Percentiles rank a stretch among this genome's conserved stretches.
Conservation (phyloP, 306 rosid genomes). For the Rubus idaeus region DNA sequence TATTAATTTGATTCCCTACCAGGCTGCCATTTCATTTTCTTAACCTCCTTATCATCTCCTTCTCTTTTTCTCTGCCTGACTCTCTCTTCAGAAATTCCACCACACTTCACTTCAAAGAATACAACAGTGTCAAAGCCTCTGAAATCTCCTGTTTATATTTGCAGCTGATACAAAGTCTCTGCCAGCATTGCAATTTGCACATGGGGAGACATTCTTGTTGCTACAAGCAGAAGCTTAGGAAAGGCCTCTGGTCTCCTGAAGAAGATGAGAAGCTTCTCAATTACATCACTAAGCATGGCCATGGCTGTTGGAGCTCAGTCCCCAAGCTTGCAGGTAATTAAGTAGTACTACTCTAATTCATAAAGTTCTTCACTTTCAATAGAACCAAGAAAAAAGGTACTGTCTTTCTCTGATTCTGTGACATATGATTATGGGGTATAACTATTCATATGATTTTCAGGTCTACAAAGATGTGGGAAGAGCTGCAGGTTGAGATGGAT, state of each 20-base stretch:
- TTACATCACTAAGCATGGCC: conserved; percentile 87
- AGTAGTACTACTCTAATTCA: not conserved
- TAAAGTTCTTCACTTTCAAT: not conserved
- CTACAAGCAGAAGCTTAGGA: conserved; percentile 94
- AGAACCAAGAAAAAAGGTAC: not conserved
- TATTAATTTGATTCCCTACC: conserved; percentile 76
- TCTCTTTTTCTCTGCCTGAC: conserved; percentile 19
- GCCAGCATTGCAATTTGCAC: conserved; percentile 37
- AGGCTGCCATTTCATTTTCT: conserved; percentile 66
- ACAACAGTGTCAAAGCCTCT: conserved; percentile 22
- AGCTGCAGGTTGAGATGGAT: conserved; percentile 98
- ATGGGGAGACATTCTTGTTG: conserved; percentile 99
- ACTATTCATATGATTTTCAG: conserved; percentile 36
- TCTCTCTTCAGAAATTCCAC: conserved; percentile 25
- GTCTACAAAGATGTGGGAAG: conserved; percentile 89
- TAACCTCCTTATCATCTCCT: conserved; percentile 32
- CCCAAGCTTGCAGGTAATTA: conserved; percentile 82
- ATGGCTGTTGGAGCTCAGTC: conserved; percentile 99
- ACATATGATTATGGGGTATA: not conserved
- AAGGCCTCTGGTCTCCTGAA: conserved; percentile 98
- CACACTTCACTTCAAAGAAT: conserved; percentile 32
- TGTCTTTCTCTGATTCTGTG: not conserved
- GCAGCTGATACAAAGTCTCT: conserved; percentile 14
- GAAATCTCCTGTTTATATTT: conserved; percentile 10
- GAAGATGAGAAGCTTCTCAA: conserved; percentile 93